Evolutionary conservation across 345 rosid species (phyloP), one percentile per base, ranked within the genome.

Genomic region (Boechera retrofracta): DNA sequence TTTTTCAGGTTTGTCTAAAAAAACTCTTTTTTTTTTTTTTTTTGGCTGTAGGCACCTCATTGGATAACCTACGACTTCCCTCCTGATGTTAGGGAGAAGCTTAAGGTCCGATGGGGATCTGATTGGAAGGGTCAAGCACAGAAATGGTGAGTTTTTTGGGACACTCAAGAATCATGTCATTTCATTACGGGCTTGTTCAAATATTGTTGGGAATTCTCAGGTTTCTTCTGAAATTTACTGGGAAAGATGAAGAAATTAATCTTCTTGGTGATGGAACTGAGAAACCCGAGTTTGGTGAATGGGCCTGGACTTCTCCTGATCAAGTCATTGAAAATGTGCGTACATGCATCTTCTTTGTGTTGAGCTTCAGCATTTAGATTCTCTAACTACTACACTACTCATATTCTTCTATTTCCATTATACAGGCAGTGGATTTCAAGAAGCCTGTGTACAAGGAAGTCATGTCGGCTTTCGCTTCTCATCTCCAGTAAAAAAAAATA

Each of bases 41-140:
- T 61, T 59, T 24, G 28, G 12, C 10, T 58, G 66, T 85, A 91
- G 98, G 86, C 77, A 45, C 96, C 99, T 71, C 64, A 83, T 77
- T 95, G 99, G 99, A 64, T 92, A 75, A 80, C 98, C 0, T 95
- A 95, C 47, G 96, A 95, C 84, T 92, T 95, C 82, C 98, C 99
- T 10, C 89, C 98, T 28, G 82, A 87, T 48, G 97, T 88, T 15
- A 82, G 99, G 71, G 97, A 88, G 85, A 95, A 91, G 53, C 91
- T 95, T 32, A 89, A 85, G 74, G 74, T 58, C 55, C 87, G 82
- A 55, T 92, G 98, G 98, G 98, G 98, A 65, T 78, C 90, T 15
- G 97, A 91, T 78, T 95, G 97, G 97, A 91, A 92, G 79, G 99
- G 99, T 63, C 98, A 95, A 84, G 98, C 97, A 10, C 98, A 95